Evolutionary conservation across 139 green algal species (phyloP), one percentile per base, ranked within the genome.

Genomic region (Ettlia oleoabundans): DNA sequence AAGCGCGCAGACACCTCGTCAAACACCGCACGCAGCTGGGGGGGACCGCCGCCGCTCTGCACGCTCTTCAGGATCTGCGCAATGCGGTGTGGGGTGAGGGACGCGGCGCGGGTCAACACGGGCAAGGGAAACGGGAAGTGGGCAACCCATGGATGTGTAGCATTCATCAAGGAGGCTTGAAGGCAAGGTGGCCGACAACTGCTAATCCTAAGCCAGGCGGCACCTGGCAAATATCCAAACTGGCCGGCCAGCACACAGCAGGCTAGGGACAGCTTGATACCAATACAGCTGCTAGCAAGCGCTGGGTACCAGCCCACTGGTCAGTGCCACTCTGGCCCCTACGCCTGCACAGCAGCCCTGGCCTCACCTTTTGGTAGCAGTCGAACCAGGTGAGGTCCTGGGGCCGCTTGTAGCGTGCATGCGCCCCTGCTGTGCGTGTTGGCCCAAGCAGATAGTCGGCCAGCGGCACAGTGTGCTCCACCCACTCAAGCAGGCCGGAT

Each of bases 401-500:
- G 4, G 81, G 80, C 37, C 51, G 13, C 26, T 13, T 33, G 80
- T 91, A 86, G 7, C 87, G 70, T 51, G 41, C 18, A 53, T 93
- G 89, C 30, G 89, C 89, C 10, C 87, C 87, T 7, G 28, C 33
- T 28, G 22, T 52, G 7, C 76, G 43, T 21, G 64, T 41, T 21
- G 42, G 43, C 10, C 86, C 87, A 30, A 90, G 64, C 51, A 96
- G 89, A 81, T 91, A 97, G 21, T 93, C 84, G 41, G 52, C 82
- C 40, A 97, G 84, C 9, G 91, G 85, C 53, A 92, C 75, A 0
- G 96, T 98, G 74, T 95, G 76, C 58, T 99, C 89, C 51, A 99
- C 96, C 97, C 97, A 99, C 86, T 98, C 89, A 62, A 99, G 64
- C 47, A 99, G 78, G 33, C 96, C 96, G 19, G 91, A 86, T 9